Conservation (phyloP, 2,329 filamentous ascomycete species). For the Botrytis aclada region DNA sequence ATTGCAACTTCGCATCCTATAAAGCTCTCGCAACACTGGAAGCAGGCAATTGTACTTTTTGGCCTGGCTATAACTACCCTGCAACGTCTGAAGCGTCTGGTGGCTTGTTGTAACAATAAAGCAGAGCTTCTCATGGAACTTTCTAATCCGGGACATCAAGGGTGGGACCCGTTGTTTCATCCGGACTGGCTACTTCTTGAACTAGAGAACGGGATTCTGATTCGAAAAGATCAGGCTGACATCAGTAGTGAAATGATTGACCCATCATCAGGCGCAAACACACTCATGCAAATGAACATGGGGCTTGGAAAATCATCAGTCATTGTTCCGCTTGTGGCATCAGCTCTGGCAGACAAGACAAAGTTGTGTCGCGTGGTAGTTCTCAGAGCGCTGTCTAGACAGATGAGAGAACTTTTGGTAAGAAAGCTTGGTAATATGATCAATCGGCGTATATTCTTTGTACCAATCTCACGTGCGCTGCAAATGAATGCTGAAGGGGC, state of each 20-base stretch:
- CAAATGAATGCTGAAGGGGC: conserved; percentile 38
- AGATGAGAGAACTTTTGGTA: conserved; percentile 57
- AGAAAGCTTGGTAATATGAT: conserved; percentile 55
- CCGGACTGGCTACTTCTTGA: conserved; percentile 65
- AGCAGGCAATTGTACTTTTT: conserved; percentile 23
- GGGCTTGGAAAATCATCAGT: conserved; percentile 68
- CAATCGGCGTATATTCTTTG: conserved; percentile 50
- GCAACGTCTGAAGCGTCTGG: conserved; percentile 39
- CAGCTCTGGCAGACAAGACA: conserved; percentile 49
- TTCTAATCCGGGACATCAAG: conserved; percentile 50
- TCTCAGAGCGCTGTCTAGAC: conserved; percentile 56
- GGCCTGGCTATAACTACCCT: conserved; percentile 25
- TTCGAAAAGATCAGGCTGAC: conserved; percentile 49
- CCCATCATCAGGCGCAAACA: conserved; percentile 43
- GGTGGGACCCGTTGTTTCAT: conserved; percentile 50
- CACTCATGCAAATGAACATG: conserved; percentile 67
- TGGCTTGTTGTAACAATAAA: conserved; percentile 29
- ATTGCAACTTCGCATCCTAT: conserved; percentile 16
- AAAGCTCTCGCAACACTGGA: conserved; percentile 22
- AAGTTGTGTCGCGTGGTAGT: conserved; percentile 58
- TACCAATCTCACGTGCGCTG: conserved; percentile 57
- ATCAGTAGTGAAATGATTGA: conserved; percentile 57
- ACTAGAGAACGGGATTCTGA: conserved; percentile 58
- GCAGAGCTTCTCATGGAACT: conserved; percentile 44
- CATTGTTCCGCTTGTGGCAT: conserved; percentile 62